phyloP scores from a whole-genome alignment of 208 protist genomes.

The Leishmania gerbilli region DNA sequence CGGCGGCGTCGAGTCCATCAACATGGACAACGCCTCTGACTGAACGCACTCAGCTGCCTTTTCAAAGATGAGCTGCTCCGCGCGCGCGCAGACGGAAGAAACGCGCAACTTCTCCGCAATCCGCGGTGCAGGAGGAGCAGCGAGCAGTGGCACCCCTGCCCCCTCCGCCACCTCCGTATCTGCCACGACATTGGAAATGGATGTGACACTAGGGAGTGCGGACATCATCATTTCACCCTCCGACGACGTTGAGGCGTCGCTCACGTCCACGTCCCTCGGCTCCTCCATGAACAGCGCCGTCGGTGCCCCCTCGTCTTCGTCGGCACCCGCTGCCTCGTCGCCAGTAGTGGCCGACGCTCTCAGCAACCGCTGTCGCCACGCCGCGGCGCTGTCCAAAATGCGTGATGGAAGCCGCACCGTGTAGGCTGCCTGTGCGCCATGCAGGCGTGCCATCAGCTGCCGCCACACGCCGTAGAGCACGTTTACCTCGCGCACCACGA shows the following conservation, averaged over 20 bases:
- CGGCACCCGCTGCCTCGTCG: not conserved
- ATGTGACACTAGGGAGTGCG: slow-evolving; percentile 9
- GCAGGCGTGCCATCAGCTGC: slow-evolving; percentile 25
- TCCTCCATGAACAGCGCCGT: slow-evolving; percentile 4
- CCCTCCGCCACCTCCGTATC: not conserved
- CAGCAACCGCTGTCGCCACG: slow-evolving; percentile 21
- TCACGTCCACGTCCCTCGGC: not conserved
- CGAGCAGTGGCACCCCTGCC: not conserved
- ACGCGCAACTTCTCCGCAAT: slow-evolving; percentile 1
- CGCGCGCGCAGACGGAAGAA: slow-evolving; percentile 20
- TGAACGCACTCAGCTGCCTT: slow-evolving; percentile 30
- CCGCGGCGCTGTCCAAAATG: slow-evolving; percentile 16
- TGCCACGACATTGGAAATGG: slow-evolving; percentile 12
- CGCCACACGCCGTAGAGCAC: slow-evolving; percentile 28
- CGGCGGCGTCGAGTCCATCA: slow-evolving; percentile 9
- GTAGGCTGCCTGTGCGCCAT: slow-evolving; percentile 19
- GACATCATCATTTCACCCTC: slow-evolving; percentile 29
- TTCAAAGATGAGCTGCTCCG: slow-evolving; percentile 32
- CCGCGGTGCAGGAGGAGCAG: not conserved
- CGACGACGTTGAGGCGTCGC: slow-evolving; percentile 13
- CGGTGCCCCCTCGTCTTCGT: not conserved
- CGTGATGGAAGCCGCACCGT: slow-evolving; percentile 25
- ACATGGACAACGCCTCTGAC: slow-evolving; percentile 25
- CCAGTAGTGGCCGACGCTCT: not conserved
- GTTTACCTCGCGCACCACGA: slow-evolving; percentile 24